Conservation (phyloP, 805 yeast genomes). For the Priceomyces castillae region DNA sequence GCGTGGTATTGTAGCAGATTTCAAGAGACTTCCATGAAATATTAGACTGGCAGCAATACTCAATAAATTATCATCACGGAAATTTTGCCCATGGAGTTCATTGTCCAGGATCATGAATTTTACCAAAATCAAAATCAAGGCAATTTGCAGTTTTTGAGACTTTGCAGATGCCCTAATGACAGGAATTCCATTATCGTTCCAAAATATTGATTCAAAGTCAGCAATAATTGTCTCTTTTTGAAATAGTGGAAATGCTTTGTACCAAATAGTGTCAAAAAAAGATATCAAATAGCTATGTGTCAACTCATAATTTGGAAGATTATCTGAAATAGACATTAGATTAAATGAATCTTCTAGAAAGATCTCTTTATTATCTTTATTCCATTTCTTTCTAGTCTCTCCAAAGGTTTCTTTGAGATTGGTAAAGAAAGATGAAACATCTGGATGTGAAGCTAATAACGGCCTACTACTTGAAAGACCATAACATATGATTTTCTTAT, state of each 20-base stretch:
- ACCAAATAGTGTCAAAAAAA: constrained; percentile 3
- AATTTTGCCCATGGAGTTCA: background rate
- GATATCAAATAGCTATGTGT: background rate
- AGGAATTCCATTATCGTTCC: background rate
- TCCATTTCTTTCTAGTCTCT: background rate
- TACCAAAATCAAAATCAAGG: constrained; percentile 1
- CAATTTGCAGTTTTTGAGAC: background rate
- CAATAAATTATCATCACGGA: background rate
- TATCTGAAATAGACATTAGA: background rate
- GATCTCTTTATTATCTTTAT: background rate
- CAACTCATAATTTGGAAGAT: constrained; percentile 1
- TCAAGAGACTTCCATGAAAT: constrained; percentile 1
- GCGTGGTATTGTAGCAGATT: background rate
- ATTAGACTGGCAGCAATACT: background rate
- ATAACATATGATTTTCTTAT: background rate
- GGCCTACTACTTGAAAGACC: background rate
- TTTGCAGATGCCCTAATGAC: background rate
- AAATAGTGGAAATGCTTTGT: background rate
- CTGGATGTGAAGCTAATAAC: background rate
- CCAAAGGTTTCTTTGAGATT: no score
- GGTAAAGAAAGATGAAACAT: background rate
- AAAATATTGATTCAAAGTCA: background rate
- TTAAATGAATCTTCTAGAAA: background rate
- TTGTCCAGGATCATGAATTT: constrained; percentile 1
- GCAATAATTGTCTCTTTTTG: background rate